Base-by-base conservation (phyloP, 306 rosid species). In the Lotus japonicus region DNA sequence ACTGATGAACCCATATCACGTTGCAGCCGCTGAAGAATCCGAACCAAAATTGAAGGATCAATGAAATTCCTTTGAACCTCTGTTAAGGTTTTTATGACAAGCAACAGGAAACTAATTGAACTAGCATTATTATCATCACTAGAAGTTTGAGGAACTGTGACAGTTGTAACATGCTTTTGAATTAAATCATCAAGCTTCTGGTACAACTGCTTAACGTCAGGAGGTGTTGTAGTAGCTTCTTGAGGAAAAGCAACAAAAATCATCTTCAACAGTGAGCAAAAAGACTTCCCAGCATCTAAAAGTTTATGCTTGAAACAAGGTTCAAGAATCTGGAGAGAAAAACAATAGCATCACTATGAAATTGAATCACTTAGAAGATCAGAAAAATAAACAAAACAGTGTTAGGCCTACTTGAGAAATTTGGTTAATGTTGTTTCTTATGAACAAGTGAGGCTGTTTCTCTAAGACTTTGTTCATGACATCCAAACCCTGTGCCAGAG, bases 381-480 rank as follows among this genome's bases (percentile, higher is more conserved):
- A 64, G 42, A 55, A 6, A 68, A 69, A 53, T 4, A 13, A 65
- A 13, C 33, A 56, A 68, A 14, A 23, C 3, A n/a, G 59, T 28
- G 42, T 46, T 64, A 57, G 62, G 59, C 88, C 74, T 80, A 95
- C 99, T 85, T 95, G 99, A 72, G 99, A 91, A 71, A 95, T 95
- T 83, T 95, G 99, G 76, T 87, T 87, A 55, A 88, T 86, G 79
- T 95, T 95, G 75, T 95, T 95, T 80, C 89, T 83, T 69, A 88
- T 87, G 84, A 95, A 95, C 80, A 95, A 74, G 81, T 91, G 97
- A 12, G 99, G 95, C 81, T 95, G 99, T 84, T 91, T 95, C 87
- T 95, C 99, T 50, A 95, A 80, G 60, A 95, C 97, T 84, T 87
- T 95, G 96, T 95, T 95, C 97, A 95, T 85, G 70, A 95, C 97